A percentile compares a stretch with the other conserved stretches of the same genome.
Conservation (phyloP, 2,329 filamentous ascomycete species). For the Akanthomyces muscarius region DNA sequence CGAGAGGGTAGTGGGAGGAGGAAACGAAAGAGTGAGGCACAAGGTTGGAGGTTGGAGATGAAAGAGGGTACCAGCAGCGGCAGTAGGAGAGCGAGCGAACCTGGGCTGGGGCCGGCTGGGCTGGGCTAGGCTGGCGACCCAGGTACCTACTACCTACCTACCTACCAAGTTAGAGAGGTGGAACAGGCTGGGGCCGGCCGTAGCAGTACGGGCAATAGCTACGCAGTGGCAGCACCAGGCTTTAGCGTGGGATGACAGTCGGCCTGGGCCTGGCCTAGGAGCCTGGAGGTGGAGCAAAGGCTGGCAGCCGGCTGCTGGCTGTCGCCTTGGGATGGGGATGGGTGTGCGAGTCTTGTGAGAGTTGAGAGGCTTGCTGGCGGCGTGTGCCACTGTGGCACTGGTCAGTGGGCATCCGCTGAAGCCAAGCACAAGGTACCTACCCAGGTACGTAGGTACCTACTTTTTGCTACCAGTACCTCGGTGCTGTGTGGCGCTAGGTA, state of each 20-base stretch:
- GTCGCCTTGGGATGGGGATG: background rate
- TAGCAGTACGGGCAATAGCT: background rate
- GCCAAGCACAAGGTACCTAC: too few species aligned
- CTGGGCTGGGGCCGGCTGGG: background rate
- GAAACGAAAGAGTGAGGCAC: constrained; percentile 7
- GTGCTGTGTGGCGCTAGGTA: too few species aligned
- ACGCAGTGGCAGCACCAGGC: background rate
- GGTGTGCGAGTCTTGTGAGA: background rate
- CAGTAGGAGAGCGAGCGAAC: background rate
- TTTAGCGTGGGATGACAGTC: background rate
- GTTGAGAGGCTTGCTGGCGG: too few species aligned
- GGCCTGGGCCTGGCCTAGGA: background rate
- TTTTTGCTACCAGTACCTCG: too few species aligned
- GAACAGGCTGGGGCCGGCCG: background rate
- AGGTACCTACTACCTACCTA: too few species aligned
- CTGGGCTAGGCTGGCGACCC: background rate
- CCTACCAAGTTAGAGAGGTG: background rate
- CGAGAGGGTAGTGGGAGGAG: constrained; percentile 4
- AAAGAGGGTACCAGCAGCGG: constrained; percentile 1
- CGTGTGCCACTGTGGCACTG: too few species aligned
- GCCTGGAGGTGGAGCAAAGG: background rate
- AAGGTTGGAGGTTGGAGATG: constrained; percentile 11
- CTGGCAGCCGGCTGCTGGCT: background rate
- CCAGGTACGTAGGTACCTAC: background rate
- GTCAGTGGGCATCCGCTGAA: too few species aligned